phyloP scores from a whole-genome alignment of 2,329 filamentous ascomycete species.

The Ophiostoma triangulosporum region DNA sequence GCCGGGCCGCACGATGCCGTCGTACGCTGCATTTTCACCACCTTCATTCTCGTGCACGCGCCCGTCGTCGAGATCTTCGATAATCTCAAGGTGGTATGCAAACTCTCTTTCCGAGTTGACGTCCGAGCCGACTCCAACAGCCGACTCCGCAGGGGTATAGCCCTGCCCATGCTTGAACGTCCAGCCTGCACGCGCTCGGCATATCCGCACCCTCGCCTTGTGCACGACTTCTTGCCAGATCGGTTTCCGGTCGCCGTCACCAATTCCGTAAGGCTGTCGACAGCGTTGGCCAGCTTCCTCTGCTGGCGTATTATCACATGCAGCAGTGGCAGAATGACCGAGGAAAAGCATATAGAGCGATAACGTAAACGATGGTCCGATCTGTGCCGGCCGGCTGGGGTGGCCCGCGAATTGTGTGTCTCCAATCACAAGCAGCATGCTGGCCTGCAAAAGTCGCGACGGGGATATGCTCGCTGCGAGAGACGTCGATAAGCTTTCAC shows the following conservation, averaged over 20 bases:
- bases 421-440: constrained; percentile 74
- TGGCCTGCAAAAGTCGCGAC: constrained; percentile 81
- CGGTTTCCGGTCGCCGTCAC: constrained; percentile 46
- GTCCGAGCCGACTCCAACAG: background rate
- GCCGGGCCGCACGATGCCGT: constrained; percentile 29
- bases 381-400: constrained; percentile 54
- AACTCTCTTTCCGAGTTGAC: constrained; percentile 33
- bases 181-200: constrained; percentile 48
- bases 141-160: constrained; percentile 15
- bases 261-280: constrained; percentile 28
- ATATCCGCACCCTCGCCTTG: constrained; percentile 73
- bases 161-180: constrained; percentile 29
- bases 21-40: constrained; percentile 20
- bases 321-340: constrained; percentile 40
- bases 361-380: constrained; percentile 74
- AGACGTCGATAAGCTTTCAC: constrained; percentile 69
- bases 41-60: constrained; percentile 34
- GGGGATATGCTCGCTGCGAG: constrained; percentile 76
- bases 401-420: constrained; percentile 68
- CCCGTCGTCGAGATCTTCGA: constrained; percentile 62
- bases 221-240: constrained; percentile 96
- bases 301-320: too few relatives aligned
- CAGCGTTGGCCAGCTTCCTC: background rate
- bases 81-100: constrained; percentile 65
- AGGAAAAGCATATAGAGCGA: constrained; percentile 93